Evolutionary conservation across 2,329 filamentous ascomycete genomes (phyloP).

Genomic region (Leptodontidium sp.): DNA sequence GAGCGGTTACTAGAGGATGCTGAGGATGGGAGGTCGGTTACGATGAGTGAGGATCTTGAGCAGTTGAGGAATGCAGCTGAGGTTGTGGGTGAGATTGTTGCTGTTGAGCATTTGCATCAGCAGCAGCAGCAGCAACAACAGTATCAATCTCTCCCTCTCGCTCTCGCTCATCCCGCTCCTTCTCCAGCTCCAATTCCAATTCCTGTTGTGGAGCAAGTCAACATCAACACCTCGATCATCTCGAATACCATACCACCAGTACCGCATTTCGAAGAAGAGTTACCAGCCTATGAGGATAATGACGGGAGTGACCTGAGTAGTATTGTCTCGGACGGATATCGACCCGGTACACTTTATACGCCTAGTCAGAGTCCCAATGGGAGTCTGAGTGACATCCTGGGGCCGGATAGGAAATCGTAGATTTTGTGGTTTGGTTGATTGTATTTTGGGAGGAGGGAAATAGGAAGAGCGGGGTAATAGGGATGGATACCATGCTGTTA

Average conservation of each 20-base stretch:
- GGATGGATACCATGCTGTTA: slow-evolving; percentile 20
- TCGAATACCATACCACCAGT: slow-evolving; percentile 15
- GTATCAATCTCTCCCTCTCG: too few species aligned
- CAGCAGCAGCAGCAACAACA: neutral
- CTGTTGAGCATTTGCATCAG: slow-evolving; percentile 26
- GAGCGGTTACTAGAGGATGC: slow-evolving; percentile 31
- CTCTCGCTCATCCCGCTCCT: neutral
- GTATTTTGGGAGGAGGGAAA: neutral
- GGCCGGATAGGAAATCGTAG: slow-evolving; percentile 39
- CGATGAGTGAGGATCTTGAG: slow-evolving; percentile 38
- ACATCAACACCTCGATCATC: neutral
- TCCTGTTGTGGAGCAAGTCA: neutral
- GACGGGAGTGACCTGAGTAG: slow-evolving; percentile 38
- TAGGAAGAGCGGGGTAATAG: slow-evolving; percentile 7
- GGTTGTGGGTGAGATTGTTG: slow-evolving; percentile 40
- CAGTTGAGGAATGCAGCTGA: slow-evolving; percentile 38
- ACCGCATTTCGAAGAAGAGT: slow-evolving; percentile 35
- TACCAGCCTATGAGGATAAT: slow-evolving; percentile 43
- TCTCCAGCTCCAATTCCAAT: neutral
- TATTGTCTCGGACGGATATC: slow-evolving; percentile 43
- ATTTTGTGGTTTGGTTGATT: neutral
- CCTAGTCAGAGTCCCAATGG: slow-evolving; percentile 34
- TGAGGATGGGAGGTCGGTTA: slow-evolving; percentile 38
- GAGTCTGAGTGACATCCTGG: slow-evolving; percentile 42
- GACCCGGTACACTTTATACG: slow-evolving; percentile 39